These are phyloP conservation scores for Ganoderma boninense DNA, from an alignment of 1,284 basidiomycete genomes.

Conservation along the genomic window DNA sequence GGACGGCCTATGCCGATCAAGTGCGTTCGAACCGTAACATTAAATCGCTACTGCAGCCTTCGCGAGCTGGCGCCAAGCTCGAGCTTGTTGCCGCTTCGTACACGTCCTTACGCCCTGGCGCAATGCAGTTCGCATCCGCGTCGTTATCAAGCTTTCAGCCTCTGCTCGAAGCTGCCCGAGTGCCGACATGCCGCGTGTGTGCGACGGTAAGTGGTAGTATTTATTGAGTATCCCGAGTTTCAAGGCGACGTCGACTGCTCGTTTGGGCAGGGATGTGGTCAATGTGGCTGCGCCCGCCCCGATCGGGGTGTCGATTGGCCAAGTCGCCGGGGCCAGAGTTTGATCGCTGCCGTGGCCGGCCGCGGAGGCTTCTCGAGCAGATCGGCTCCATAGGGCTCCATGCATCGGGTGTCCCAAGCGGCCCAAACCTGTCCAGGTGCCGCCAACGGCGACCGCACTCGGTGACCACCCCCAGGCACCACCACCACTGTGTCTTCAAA, in stretches of 20 bases:
- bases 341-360: neutral
- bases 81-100: neutral
- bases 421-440: neutral
- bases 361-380: neutral
- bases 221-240: neutral
- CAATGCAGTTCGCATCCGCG: neutral
- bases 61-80: neutral
- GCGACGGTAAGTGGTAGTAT: neutral
- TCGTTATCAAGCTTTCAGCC: conserved; percentile 6
- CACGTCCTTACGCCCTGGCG: neutral
- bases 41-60: neutral
- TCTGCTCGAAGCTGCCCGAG: neutral
- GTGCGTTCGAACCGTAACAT: neutral
- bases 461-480: neutral
- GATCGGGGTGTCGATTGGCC: neutral
- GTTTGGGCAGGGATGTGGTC: neutral
- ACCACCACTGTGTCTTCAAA: neutral
- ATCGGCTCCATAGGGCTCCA: neutral
- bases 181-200: neutral
- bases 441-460: neutral
- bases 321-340: neutral
- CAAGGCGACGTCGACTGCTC: neutral
- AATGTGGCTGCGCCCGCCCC: neutral
- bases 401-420: no score
- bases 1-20: neutral